These are phyloP conservation scores for Olyra latifolia DNA, from an alignment of 176 grass and related monocot genomes.

Conservation along the genomic window DNA sequence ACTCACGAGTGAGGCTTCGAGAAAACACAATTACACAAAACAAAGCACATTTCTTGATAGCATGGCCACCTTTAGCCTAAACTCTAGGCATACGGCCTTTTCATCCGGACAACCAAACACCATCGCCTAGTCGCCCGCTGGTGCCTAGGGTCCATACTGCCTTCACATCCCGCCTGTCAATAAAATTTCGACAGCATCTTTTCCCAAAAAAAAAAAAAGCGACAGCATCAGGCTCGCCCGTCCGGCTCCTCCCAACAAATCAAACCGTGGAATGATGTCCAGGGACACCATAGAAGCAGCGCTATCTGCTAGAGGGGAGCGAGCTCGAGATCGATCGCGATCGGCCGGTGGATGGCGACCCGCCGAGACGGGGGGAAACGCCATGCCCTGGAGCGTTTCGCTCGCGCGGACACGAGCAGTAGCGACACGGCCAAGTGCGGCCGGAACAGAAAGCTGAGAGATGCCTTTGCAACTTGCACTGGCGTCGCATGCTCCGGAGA, in stretches of 20 bases:
- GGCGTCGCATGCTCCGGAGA: neutral
- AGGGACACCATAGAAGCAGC: too few relatives aligned
- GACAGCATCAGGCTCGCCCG: neutral
- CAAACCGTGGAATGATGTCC: neutral
- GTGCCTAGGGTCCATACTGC: neutral
- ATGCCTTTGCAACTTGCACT: slow-evolving; percentile 35
- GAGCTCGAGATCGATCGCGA: too few relatives aligned
- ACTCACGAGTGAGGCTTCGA: too few relatives aligned
- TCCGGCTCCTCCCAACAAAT: neutral
- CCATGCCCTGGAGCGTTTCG: neutral
- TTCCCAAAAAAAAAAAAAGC: too few relatives aligned
- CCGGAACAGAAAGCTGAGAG: slow-evolving; percentile 42
- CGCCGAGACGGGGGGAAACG: slow-evolving; percentile 21
- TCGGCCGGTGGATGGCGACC: slow-evolving; percentile 37
- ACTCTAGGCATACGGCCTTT: too few relatives aligned
- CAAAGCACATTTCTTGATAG: too few relatives aligned
- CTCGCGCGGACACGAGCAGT: neutral
- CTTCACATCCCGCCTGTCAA: neutral
- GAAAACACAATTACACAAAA: too few relatives aligned
- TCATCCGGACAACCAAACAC: too few relatives aligned
- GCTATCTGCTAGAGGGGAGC: neutral
- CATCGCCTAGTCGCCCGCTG: too few relatives aligned
- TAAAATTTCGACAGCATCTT: neutral
- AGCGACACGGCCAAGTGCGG: slow-evolving; percentile 21
- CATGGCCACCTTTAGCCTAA: too few relatives aligned